These are phyloP conservation scores for Sporothrix phasma DNA, from an alignment of 2,329 filamentous ascomycete genomes.

Conservation along the genomic window DNA sequence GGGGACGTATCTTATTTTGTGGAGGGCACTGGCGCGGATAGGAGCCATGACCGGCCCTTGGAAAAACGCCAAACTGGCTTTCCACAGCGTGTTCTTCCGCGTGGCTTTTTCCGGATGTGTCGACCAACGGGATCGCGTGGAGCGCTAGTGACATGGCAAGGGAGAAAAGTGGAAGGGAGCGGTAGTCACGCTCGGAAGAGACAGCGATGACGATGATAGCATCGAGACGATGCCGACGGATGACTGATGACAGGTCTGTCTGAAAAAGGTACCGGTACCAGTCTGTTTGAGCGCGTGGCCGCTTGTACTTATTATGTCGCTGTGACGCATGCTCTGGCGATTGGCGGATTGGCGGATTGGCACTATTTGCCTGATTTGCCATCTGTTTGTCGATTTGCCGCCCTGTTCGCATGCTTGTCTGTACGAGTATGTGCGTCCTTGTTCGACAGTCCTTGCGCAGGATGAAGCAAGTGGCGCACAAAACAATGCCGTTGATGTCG, in stretches of 20 bases:
- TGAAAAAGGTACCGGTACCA: background rate
- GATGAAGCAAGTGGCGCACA: background rate
- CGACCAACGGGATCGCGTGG: background rate
- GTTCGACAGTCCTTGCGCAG: background rate
- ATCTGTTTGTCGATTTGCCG: background rate
- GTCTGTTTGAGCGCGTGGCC: too few relatives aligned
- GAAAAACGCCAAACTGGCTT: too few relatives aligned
- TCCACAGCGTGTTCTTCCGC: background rate
- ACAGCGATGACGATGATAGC: too few relatives aligned
- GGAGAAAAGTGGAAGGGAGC: background rate
- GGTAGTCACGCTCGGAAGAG: background rate
- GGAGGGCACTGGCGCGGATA: background rate
- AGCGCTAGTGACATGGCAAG: background rate
- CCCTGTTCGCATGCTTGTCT: background rate
- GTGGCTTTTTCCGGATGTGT: background rate
- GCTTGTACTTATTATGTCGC: too few relatives aligned
- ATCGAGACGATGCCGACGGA: too few relatives aligned
- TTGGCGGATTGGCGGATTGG: background rate
- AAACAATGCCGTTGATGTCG: background rate
- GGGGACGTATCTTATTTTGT: too few relatives aligned
- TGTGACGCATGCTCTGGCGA: too few relatives aligned
- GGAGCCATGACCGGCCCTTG: background rate
- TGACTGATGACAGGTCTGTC: background rate
- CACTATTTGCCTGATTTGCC: background rate
- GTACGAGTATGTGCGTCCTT: background rate